phyloP scores from a whole-genome alignment of 352 stramenopile genomes.

The Thraustochytrium striatum region DNA sequence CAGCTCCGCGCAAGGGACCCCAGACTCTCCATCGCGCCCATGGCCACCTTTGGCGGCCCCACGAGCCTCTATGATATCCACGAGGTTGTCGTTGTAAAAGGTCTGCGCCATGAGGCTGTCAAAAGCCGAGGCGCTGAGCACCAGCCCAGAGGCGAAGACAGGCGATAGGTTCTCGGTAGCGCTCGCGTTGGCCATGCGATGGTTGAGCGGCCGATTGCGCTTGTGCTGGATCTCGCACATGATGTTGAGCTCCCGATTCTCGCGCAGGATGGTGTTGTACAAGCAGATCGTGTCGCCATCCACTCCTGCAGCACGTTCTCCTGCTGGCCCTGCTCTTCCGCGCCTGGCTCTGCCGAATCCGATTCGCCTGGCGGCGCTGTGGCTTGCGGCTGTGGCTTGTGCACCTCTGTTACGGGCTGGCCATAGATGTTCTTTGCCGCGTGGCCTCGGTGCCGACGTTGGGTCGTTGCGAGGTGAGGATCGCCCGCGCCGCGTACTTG shows the following conservation, averaged over 20 bases:
- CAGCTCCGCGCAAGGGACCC: not conserved
- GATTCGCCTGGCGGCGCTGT: not conserved
- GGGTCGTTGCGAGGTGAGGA: not conserved
- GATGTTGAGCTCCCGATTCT: not conserved
- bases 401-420: too few species aligned
- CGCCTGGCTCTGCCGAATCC: not conserved
- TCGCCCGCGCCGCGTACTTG: not conserved
- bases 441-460: not conserved
- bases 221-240: not conserved
- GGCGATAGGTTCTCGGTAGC: not conserved
- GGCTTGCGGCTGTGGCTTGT: not conserved
- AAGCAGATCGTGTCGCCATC: conserved; percentile 25
- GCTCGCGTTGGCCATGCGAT: not conserved
- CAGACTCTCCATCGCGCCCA: not conserved
- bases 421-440: not conserved
- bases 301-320: not conserved
- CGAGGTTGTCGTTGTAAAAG: conserved; percentile 14
- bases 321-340: not conserved
- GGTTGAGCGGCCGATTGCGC: not conserved
- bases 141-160: conserved; percentile 4
- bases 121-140: conserved; percentile 2
- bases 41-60: too few species aligned
- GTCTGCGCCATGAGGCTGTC: conserved; percentile 39
- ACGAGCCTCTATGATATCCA: not conserved
- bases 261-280: conserved; percentile 14